A percentile compares a stretch with the other conserved stretches of the same genome.
These are phyloP conservation scores for Neonectria punicea DNA, from an alignment of 2,329 filamentous ascomycete species.

Conservation along the genomic window DNA sequence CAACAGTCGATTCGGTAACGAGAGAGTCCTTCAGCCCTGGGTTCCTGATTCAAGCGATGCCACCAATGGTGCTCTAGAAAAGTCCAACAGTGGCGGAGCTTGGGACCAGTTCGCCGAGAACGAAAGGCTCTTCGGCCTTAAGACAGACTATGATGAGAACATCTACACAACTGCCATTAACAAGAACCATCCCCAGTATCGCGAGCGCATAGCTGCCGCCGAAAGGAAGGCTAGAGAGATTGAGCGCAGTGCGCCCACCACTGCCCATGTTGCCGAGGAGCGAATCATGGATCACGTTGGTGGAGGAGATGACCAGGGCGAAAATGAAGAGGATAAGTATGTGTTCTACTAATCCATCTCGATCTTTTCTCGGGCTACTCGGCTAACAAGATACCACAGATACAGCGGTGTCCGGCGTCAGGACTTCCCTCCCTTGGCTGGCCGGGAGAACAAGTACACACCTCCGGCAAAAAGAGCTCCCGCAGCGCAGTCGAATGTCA, in stretches of 20 bases:
- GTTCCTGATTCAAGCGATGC: slow-evolving; percentile 72
- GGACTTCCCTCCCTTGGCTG: slow-evolving; percentile 74
- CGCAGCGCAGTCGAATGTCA: slow-evolving; percentile 76
- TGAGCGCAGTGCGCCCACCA: slow-evolving; percentile 77
- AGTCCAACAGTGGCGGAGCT: slow-evolving; percentile 55
- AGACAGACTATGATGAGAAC: slow-evolving; percentile 92
- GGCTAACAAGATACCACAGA: slow-evolving; percentile 54
- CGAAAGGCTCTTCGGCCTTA: slow-evolving; percentile 85
- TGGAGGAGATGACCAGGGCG: slow-evolving; percentile 71
- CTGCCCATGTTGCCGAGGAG: slow-evolving; percentile 90
- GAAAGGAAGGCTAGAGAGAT: slow-evolving; percentile 91
- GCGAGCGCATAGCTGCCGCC: slow-evolving; percentile 79
- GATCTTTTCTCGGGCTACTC: background rate
- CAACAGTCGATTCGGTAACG: slow-evolving; percentile 72
- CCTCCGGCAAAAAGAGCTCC: slow-evolving; percentile 89
- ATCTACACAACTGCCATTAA: slow-evolving; percentile 94
- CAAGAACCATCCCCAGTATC: slow-evolving; percentile 83
- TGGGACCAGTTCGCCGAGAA: slow-evolving; percentile 98
- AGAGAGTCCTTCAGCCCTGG: slow-evolving; percentile 85
- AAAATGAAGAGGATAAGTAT: slow-evolving; percentile 93
- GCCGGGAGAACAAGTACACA: slow-evolving; percentile 79
- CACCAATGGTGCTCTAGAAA: slow-evolving; percentile 78
- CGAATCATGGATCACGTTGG: slow-evolving; percentile 76
- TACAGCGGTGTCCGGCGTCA: slow-evolving; percentile 92
- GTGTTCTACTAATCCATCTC: slow-evolving; percentile 35